Conservation (phyloP, 1,139 yeast species). For the Geotrichum cucujoidarum region DNA sequence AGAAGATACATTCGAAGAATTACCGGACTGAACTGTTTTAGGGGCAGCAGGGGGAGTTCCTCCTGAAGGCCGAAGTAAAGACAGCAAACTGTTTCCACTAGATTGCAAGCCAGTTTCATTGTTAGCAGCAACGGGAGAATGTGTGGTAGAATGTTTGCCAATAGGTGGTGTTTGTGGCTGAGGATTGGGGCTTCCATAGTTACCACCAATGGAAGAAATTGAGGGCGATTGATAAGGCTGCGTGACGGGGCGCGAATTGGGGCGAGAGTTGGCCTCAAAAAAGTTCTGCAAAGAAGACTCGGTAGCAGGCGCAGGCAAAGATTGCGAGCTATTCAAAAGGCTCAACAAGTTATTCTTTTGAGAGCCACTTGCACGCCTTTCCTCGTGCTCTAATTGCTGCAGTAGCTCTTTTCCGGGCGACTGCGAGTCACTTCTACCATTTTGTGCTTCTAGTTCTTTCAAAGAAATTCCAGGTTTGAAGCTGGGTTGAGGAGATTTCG, state of each 20-base stretch:
- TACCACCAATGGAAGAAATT: neutral
- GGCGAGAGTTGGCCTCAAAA: neutral
- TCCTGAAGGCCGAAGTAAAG: constrained; percentile 1
- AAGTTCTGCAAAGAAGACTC: neutral
- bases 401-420: constrained; percentile 12
- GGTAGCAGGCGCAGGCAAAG: neutral
- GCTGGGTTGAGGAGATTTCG: neutral
- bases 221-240: neutral
- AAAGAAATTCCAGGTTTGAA: constrained; percentile 6
- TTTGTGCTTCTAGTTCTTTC: constrained; percentile 6
- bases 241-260: neutral
- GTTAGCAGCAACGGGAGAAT: neutral
- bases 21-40: too few relatives aligned
- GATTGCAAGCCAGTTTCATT: neutral
- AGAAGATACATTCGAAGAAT: neutral
- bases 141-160: constrained; percentile 2
- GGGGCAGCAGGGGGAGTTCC: too few relatives aligned
- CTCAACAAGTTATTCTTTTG: constrained; percentile 7
- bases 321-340: constrained; percentile 5
- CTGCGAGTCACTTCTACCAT: constrained; percentile 3
- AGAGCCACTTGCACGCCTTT: neutral
- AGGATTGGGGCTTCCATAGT: neutral
- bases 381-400: constrained; percentile 10
- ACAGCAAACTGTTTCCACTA: constrained; percentile 1
- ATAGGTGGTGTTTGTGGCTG: constrained; percentile 10